These are phyloP conservation scores for Coriolopsis trogii DNA, from an alignment of 1,284 basidiomycete species.

Conservation along the genomic window DNA sequence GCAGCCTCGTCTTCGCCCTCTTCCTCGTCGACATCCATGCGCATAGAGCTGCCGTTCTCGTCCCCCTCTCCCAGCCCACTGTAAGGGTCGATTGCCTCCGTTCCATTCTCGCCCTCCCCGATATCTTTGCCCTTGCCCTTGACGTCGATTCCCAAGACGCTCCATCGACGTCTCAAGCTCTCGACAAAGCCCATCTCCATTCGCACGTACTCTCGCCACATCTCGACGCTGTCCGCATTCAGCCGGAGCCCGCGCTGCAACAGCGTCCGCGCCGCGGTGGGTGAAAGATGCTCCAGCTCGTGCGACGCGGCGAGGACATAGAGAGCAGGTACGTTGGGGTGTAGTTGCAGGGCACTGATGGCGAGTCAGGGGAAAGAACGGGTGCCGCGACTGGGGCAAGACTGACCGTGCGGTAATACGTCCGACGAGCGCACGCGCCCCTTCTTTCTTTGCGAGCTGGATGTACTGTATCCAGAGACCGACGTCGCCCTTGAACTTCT, in stretches of 20 bases:
- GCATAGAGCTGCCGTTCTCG: slow-evolving; percentile 44
- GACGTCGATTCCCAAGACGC: slow-evolving; percentile 64
- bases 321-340: slow-evolving; percentile 78
- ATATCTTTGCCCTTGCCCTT: slow-evolving; percentile 33
- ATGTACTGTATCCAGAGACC: slow-evolving; percentile 90
- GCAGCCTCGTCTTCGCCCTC: slow-evolving; percentile 51
- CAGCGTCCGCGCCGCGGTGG: slow-evolving; percentile 82
- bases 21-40: slow-evolving; percentile 50
- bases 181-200: slow-evolving; percentile 93
- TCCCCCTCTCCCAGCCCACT: slow-evolving; percentile 33
- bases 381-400: not conserved
- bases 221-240: slow-evolving; percentile 66
- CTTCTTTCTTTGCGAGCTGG: slow-evolving; percentile 79
- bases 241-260: slow-evolving; percentile 87
- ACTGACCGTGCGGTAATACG: slow-evolving; percentile 74
- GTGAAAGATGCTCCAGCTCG: slow-evolving; percentile 79
- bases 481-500: slow-evolving; percentile 88
- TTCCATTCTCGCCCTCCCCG: slow-evolving; percentile 22
- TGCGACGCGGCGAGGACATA: slow-evolving; percentile 89
- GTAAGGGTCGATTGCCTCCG: slow-evolving; percentile 24
- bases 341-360: slow-evolving; percentile 80
- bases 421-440: slow-evolving; percentile 81
- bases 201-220: slow-evolving; percentile 89
- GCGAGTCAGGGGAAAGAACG: not conserved
- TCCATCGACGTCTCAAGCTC: slow-evolving; percentile 81